Percentiles rank a stretch among this genome's conserved stretches.
Conservation (phyloP, 352 stramenopile genomes). For the Saprolegnia diclina region DNA sequence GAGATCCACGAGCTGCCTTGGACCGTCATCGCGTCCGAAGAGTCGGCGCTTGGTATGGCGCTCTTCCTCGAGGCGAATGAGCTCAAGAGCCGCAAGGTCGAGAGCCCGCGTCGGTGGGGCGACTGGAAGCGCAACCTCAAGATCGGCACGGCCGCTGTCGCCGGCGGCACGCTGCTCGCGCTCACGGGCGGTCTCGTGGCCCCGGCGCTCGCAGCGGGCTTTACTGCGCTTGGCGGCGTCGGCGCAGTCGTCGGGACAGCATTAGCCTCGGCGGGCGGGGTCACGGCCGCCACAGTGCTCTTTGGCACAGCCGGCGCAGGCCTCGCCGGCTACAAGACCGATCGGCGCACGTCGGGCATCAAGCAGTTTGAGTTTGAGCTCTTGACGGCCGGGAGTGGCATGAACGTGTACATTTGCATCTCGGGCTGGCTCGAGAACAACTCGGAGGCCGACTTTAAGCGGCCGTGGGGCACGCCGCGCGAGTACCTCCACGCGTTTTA, state of each 20-base stretch:
- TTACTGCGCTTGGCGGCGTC: conserved; percentile 55
- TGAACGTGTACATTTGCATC: conserved; percentile 86
- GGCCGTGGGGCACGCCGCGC: conserved; percentile 68
- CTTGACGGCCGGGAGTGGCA: conserved; percentile 66
- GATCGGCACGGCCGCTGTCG: conserved; percentile 65
- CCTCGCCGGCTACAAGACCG: conserved; percentile 74
- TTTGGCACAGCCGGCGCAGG: conserved; percentile 77
- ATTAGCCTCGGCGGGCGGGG: conserved; percentile 43
- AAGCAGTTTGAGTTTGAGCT: conserved; percentile 81
- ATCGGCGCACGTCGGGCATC: conserved; percentile 61
- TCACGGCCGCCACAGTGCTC: conserved; percentile 66
- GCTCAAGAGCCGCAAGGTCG: conserved; percentile 62
- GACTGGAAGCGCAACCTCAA: conserved; percentile 76
- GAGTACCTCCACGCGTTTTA: conserved; percentile 80
- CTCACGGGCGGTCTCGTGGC: conserved; percentile 63
- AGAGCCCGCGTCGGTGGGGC: conserved; percentile 48
- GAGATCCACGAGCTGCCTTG: conserved; percentile 50
- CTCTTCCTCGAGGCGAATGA: conserved; percentile 66
- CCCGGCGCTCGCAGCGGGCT: conserved; percentile 51
- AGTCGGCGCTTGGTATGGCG: conserved; percentile 58
- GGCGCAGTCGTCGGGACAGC: conserved; percentile 57
- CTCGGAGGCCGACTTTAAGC: conserved; percentile 54
- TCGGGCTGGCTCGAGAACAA: conserved; percentile 80
- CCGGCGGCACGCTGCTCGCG: conserved; percentile 61
- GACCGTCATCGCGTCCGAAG: conserved; percentile 55